Conservation (phyloP, 805 yeast species). For the Jamesozyma piceae region DNA sequence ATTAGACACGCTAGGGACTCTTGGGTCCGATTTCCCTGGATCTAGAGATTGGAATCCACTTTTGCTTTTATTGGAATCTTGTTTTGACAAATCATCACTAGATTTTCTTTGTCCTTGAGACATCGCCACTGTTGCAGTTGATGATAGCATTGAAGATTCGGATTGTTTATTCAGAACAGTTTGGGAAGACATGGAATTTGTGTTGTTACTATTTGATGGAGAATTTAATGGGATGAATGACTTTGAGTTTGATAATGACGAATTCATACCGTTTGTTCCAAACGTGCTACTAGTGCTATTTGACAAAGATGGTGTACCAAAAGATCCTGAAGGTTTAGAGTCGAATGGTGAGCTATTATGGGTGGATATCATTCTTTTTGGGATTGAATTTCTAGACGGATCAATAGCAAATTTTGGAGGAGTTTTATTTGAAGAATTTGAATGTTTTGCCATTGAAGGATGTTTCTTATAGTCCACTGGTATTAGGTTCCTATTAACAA, state of each 20-base stretch:
- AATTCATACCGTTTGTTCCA: neutral
- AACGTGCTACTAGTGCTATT: slow-evolving; percentile 6
- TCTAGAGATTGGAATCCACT: slow-evolving; percentile 18
- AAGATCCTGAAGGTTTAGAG: neutral
- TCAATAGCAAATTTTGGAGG: slow-evolving; percentile 25
- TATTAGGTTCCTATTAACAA: slow-evolving; percentile 37
- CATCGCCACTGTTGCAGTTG: neutral
- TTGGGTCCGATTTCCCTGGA: slow-evolving; percentile 18
- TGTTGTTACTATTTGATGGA: neutral
- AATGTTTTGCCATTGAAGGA: slow-evolving; percentile 42
- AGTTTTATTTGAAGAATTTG: slow-evolving; percentile 18
- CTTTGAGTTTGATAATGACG: slow-evolving; percentile 2
- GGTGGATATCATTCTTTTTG: slow-evolving; percentile 28
- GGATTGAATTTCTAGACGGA: slow-evolving; percentile 26
- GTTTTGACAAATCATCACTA: slow-evolving; percentile 1
- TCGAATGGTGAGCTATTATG: slow-evolving; percentile 29
- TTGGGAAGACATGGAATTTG: neutral
- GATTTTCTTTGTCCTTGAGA: slow-evolving; percentile 2
- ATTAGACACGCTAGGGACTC: slow-evolving; percentile 23
- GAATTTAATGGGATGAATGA: slow-evolving; percentile 2
- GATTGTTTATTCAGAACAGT: neutral
- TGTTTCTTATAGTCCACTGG: slow-evolving; percentile 69
- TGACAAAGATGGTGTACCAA: neutral
- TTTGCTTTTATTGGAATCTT: neutral
- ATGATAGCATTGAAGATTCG: neutral